Evolutionary conservation across 257 asterid genomes (phyloP).

Genomic region (Mentha longifolia): DNA sequence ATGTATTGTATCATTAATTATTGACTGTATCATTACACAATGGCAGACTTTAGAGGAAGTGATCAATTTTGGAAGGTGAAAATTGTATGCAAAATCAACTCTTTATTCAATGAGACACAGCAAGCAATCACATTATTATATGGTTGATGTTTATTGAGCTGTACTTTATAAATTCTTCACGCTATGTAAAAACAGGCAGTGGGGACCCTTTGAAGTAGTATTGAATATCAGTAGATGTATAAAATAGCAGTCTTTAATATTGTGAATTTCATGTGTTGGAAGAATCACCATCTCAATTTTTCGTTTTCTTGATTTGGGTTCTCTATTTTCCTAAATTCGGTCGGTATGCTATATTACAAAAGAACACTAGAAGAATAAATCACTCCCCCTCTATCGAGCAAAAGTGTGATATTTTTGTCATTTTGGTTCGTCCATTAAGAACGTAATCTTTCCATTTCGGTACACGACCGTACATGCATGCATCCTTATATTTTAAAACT

Average conservation of each 20-base stretch:
- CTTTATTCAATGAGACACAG: neutral
- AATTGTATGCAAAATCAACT: neutral
- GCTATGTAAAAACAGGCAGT: neutral
- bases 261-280: neutral
- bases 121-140: neutral
- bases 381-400: no score
- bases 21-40: conserved; percentile 5
- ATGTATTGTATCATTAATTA: conserved; percentile 1
- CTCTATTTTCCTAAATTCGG: no score
- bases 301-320: neutral
- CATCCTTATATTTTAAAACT: no score
- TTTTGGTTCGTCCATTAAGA: no score
- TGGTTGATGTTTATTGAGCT: conserved; percentile 23
- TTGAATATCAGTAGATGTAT: conserved; percentile 11
- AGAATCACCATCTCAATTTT: neutral
- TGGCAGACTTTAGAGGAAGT: conserved; percentile 20
- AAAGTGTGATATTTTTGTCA: no score
- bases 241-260: neutral
- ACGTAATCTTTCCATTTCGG: no score
- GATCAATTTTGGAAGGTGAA: conserved; percentile 5
- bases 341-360: no score
- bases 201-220: neutral
- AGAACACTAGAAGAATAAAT: no score
- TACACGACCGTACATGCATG: no score
- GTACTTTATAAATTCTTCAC: neutral